phyloP scores from a whole-genome alignment of 2,329 filamentous ascomycete genomes.

The Pseudocercospora pini-densiflorae region DNA sequence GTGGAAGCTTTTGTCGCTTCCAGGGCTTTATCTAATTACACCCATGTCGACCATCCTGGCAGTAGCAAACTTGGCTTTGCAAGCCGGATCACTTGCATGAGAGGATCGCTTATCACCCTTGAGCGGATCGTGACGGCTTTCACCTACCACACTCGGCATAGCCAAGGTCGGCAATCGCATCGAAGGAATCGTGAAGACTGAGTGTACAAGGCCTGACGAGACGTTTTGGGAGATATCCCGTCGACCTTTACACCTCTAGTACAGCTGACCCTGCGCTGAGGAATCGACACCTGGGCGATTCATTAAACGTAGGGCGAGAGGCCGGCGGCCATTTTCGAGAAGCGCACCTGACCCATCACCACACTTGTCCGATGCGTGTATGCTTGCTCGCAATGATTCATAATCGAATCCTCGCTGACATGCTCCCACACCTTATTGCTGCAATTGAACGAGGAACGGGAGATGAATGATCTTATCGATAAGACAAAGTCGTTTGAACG shows the following conservation, averaged over 20 bases:
- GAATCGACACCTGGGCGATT: neutral
- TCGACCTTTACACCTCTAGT: neutral
- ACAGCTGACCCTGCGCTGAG: neutral
- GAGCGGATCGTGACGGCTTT: neutral
- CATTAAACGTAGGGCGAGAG: neutral
- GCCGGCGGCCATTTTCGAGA: neutral
- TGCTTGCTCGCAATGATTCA: neutral
- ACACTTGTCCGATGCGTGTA: neutral
- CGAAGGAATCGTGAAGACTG: neutral
- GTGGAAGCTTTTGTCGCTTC: conserved; percentile 1
- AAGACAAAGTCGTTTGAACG: neutral
- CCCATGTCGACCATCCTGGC: neutral
- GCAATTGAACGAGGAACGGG: neutral
- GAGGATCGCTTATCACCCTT: neutral
- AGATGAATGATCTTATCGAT: neutral
- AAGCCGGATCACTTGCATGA: conserved; percentile 4
- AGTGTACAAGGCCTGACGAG: neutral
- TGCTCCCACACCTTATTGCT: neutral
- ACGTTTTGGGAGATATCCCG: neutral
- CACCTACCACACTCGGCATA: neutral
- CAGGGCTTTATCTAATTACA: neutral
- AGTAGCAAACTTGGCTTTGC: neutral
- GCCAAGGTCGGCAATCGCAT: neutral
- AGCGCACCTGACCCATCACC: neutral
- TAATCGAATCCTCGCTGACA: neutral